phyloP scores from a whole-genome alignment of 106 monocot genomes.

The Dioscorea zingiberensis region DNA sequence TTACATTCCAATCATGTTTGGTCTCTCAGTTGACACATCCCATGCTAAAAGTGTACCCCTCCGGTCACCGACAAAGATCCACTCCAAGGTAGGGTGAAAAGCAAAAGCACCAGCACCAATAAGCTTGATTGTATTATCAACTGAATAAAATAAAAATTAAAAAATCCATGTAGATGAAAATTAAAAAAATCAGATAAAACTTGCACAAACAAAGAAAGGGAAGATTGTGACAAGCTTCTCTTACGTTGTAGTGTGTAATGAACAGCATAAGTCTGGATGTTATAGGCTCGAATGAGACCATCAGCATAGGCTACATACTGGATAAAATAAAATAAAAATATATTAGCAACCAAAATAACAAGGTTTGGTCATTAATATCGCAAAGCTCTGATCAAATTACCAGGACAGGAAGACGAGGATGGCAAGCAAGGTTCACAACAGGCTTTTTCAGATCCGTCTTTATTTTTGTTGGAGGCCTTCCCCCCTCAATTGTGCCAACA shows the following conservation, averaged over 20 bases:
- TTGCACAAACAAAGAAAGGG: background rate
- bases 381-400: constrained; percentile 24
- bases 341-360: background rate
- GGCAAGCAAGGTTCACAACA: constrained; percentile 93
- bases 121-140: constrained; percentile 94
- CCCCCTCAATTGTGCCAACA: constrained; percentile 95
- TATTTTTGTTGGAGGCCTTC: constrained; percentile 83
- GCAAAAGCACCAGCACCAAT: constrained; percentile 89
- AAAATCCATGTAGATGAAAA: background rate
- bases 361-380: background rate
- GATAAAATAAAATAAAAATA: constrained; percentile 12
- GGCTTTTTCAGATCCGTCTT: constrained; percentile 99
- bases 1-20: constrained; percentile 98
- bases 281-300: constrained; percentile 96
- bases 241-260: constrained; percentile 92
- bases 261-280: constrained; percentile 96
- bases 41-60: constrained; percentile 88
- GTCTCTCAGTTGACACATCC: constrained; percentile 97
- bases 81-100: constrained; percentile 97
- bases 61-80: constrained; percentile 96
- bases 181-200: constrained; percentile 7
- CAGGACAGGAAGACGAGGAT: constrained; percentile 92
- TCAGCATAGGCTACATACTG: constrained; percentile 98
- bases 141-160: constrained; percentile 29
- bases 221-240: background rate